phyloP scores from a whole-genome alignment of 1,284 basidiomycete species.

The Ceratobasidium sp. region DNA sequence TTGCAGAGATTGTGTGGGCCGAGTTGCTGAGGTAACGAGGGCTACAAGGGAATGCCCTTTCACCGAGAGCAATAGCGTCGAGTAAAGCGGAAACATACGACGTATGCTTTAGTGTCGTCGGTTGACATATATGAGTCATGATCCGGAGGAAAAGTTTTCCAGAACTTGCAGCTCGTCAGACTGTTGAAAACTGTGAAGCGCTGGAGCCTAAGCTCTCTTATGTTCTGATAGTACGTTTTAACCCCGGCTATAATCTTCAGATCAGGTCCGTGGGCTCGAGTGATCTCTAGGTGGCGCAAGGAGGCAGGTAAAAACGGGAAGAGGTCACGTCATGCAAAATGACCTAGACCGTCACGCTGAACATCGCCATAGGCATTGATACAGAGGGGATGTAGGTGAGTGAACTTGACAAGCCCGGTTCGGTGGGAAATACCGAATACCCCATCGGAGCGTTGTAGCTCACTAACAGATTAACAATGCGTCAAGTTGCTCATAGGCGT shows the following conservation, averaged over 20 bases:
- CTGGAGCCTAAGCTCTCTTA: neutral
- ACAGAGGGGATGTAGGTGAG: neutral
- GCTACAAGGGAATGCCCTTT: no score
- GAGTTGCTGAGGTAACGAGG: no score
- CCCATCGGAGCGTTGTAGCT: constrained; percentile 1
- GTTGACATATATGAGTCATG: constrained; percentile 15
- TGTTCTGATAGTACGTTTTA: neutral
- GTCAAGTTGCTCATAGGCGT: no score
- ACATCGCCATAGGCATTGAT: neutral
- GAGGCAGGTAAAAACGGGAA: neutral
- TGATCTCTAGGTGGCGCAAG: neutral
- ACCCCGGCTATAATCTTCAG: neutral
- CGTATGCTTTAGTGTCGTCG: constrained; percentile 14
- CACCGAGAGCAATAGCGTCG: no score
- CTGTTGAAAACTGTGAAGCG: constrained; percentile 16
- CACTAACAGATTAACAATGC: neutral
- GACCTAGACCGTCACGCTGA: neutral
- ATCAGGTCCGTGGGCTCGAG: neutral
- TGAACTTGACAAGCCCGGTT: neutral
- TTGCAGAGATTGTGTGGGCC: no score
- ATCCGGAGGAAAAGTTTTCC: neutral
- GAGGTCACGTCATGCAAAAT: neutral
- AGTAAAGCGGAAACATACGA: no score
- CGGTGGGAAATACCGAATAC: neutral
- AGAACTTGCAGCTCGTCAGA: constrained; percentile 2